Evolutionary conservation across 23 red algal species (phyloP), one percentile per base, ranked within the genome.

Genomic region (Gracilariopsis chorda): DNA sequence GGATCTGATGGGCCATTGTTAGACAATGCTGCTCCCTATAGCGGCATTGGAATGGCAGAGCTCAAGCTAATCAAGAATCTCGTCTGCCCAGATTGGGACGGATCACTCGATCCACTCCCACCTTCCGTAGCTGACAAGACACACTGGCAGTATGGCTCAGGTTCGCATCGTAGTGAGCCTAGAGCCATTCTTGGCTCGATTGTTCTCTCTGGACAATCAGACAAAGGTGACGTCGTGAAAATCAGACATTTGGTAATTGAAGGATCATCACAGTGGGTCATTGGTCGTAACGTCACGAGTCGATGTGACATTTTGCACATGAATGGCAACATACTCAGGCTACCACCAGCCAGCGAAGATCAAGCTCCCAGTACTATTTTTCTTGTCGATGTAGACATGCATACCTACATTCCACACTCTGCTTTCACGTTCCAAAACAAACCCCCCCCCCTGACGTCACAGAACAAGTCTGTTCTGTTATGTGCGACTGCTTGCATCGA

Each of bases 221-320:
- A 90, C 40, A 28, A 79, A 32, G 42, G 0, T 7, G 12, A 56
- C 20, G 16, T 40, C 0, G 71, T 78, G n/a, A 30, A 48, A 19
- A 90, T 67, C 32, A 9, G 73, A 36, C 69, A 79, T 69, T 32
- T 90, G 24, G 59, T 90, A n/a, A 64, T 90, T 40, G 86, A 90
- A 14, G 86, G 71, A 8, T 90, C 48, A 37, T 79, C 33, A 16
- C 51, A 64, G 29, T 90, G 86, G 70, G 48, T 90, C 19, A 61
- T 78, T 17, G 71, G 71, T 12, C 32, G 73, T 19, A 90, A 90
- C 32, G 86, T 90, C 13, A 90, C 35, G 13, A 51, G 41, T 23
- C 28, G 51, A 4, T 62, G 52, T 36, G 56, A 78, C 53, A 78
- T 78, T 39, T 14, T 63, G 8, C 86, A 90, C 46, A 10, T 62